Conservation (phyloP, 805 yeast genomes). For the Priceomyces haplophilus region DNA sequence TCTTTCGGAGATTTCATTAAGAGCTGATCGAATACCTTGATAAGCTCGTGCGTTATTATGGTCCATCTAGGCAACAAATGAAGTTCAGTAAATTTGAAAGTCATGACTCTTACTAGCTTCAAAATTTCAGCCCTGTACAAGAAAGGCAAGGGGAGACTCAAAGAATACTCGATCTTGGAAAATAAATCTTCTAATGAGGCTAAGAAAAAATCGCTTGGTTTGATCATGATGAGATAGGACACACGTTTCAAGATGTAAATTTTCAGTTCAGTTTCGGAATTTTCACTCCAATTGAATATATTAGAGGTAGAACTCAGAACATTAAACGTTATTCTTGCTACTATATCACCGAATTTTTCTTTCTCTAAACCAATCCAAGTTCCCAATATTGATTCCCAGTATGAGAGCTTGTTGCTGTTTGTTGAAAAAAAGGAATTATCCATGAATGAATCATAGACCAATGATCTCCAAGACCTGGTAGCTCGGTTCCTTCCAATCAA, state of each 20-base stretch:
- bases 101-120: constrained; percentile 59
- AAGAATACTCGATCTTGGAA: constrained; percentile 33
- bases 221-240: constrained; percentile 58
- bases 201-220: constrained; percentile 56
- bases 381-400: constrained; percentile 56
- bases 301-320: constrained; percentile 49
- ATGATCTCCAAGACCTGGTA: constrained; percentile 58
- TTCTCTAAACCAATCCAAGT: constrained; percentile 66
- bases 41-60: constrained; percentile 58
- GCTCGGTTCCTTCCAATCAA: constrained; percentile 32
- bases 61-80: constrained; percentile 74
- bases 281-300: constrained; percentile 70
- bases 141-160: constrained; percentile 29
- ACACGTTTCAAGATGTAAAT: constrained; percentile 57
- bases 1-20: constrained; percentile 23
- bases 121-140: constrained; percentile 45
- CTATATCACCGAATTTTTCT: constrained; percentile 50
- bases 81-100: constrained; percentile 57
- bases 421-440: constrained; percentile 56
- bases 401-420: constrained; percentile 19
- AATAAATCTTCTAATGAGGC: constrained; percentile 48
- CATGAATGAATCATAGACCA: constrained; percentile 61
- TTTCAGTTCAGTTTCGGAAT: constrained; percentile 54
- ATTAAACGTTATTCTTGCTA: constrained; percentile 27
- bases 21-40: constrained; percentile 44